A percentile compares a stretch with the other conserved stretches of the same genome.
phyloP scores from a whole-genome alignment of 2,329 filamentous ascomycete genomes.

The Torrubiellomyces zombiae region DNA sequence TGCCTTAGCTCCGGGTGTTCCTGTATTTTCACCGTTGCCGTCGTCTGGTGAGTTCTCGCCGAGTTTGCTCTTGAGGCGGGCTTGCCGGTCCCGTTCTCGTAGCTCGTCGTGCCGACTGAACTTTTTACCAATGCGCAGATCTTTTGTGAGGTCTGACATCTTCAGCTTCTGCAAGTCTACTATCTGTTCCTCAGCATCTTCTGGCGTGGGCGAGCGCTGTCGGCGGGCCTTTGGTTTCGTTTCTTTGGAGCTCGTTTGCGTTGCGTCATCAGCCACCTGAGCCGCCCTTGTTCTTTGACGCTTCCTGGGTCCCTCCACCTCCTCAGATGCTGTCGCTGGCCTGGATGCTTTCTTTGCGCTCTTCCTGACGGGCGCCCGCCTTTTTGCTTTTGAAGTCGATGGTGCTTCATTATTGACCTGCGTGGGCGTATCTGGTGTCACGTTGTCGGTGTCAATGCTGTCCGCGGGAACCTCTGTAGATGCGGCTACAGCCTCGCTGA shows the following conservation, averaged over 20 bases:
- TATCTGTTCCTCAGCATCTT: conserved; percentile 42
- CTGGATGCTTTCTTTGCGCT: conserved; percentile 1
- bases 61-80: conserved; percentile 15
- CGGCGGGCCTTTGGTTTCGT: conserved; percentile 13
- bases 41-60: conserved; percentile 8
- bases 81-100: conserved; percentile 43
- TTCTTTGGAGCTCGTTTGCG: conserved; percentile 7
- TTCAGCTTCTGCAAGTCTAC: conserved; percentile 52
- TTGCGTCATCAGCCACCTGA: conserved; percentile 6
- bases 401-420: no score
- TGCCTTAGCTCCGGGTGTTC: conserved; percentile 4
- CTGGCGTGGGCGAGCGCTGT: conserved; percentile 38
- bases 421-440: no score
- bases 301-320: conserved; percentile 15
- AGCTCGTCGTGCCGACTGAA: conserved; percentile 62
- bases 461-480: no score
- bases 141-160: conserved; percentile 57
- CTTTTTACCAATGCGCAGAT: conserved; percentile 55
- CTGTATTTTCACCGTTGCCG: conserved; percentile 1
- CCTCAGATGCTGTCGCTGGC: no score
- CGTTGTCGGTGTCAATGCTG: no score
- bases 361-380: conserved; percentile 1
- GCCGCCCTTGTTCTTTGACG: conserved; percentile 15
- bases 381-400: conserved; percentile 3
- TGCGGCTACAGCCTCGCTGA: no score